phyloP scores from a whole-genome alignment of 108 stramenopile species.

The Pseudonitzschia pungens region DNA sequence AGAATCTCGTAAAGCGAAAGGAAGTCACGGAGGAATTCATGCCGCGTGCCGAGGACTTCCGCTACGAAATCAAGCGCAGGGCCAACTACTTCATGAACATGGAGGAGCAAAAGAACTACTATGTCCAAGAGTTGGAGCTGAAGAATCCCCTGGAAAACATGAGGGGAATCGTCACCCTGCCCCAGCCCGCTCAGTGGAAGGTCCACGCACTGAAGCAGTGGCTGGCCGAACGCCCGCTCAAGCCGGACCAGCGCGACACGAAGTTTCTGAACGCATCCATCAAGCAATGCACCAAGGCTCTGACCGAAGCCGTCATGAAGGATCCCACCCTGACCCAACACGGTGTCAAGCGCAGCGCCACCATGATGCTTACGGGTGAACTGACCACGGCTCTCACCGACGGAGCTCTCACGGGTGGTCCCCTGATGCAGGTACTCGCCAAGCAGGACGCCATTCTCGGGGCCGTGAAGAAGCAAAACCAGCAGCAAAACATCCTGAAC shows the following conservation, averaged over 20 bases:
- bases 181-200: constrained; percentile 36
- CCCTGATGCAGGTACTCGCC: constrained; percentile 14
- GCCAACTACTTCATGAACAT: constrained; percentile 35
- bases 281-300: constrained; percentile 14
- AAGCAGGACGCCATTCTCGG: constrained; percentile 34
- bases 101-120: constrained; percentile 27
- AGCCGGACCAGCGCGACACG: constrained; percentile 25
- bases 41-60: constrained; percentile 34
- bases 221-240: constrained; percentile 35
- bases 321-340: constrained; percentile 23
- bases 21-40: constrained; percentile 35
- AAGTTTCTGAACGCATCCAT: constrained; percentile 19
- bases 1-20: constrained; percentile 24
- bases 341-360: constrained; percentile 8
- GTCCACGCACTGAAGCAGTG: constrained; percentile 30
- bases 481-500: constrained; percentile 30
- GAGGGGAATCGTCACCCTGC: constrained; percentile 30
- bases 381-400: neutral
- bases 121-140: constrained; percentile 21
- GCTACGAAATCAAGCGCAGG: constrained; percentile 37
- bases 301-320: constrained; percentile 24
- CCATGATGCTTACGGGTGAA: constrained; percentile 12
- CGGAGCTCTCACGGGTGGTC: constrained; percentile 6
- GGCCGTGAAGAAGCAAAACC: constrained; percentile 28
- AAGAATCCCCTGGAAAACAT: constrained; percentile 36